These are phyloP conservation scores for Citrus hindsii DNA, from an alignment of 345 rosid species.

Conservation along the genomic window DNA sequence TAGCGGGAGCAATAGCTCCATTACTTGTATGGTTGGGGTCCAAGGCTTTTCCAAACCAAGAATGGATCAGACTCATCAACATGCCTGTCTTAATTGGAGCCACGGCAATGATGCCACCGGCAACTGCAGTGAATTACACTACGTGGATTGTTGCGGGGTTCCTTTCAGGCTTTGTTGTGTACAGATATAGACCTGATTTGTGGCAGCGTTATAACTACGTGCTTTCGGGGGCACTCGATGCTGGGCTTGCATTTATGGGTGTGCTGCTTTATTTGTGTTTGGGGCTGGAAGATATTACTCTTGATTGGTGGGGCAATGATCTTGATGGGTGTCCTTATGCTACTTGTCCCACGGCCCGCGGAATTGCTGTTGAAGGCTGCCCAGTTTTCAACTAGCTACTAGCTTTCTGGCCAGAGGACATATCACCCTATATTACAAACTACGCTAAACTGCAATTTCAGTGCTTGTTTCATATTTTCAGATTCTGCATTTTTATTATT, in stretches of 20 bases:
- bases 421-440: too few relatives aligned
- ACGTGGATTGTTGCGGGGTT: constrained; percentile 83
- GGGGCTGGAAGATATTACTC: constrained; percentile 65
- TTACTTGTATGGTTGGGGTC: constrained; percentile 74
- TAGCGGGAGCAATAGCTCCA: constrained; percentile 77
- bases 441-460: too few relatives aligned
- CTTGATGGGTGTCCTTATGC: constrained; percentile 95
- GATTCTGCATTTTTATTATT: too few relatives aligned
- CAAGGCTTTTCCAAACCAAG: constrained; percentile 68
- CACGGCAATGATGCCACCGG: constrained; percentile 88
- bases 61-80: constrained; percentile 85
- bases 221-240: constrained; percentile 88
- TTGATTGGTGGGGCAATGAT: constrained; percentile 97
- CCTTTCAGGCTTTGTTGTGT: constrained; percentile 78
- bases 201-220: constrained; percentile 93
- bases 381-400: constrained; percentile 44
- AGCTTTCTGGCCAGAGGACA: too few relatives aligned
- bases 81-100: constrained; percentile 92
- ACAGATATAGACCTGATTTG: constrained; percentile 64
- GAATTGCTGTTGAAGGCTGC: constrained; percentile 69
- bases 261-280: constrained; percentile 77
- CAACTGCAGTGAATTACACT: constrained; percentile 97
- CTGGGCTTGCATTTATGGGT: constrained; percentile 97
- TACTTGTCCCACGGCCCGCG: constrained; percentile 74
- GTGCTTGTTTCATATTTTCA: too few relatives aligned